Evolutionary conservation across 371 early-diverging fungal genomes (phyloP), one percentile per base, ranked within the genome.

Genomic region (Circinella minor): DNA sequence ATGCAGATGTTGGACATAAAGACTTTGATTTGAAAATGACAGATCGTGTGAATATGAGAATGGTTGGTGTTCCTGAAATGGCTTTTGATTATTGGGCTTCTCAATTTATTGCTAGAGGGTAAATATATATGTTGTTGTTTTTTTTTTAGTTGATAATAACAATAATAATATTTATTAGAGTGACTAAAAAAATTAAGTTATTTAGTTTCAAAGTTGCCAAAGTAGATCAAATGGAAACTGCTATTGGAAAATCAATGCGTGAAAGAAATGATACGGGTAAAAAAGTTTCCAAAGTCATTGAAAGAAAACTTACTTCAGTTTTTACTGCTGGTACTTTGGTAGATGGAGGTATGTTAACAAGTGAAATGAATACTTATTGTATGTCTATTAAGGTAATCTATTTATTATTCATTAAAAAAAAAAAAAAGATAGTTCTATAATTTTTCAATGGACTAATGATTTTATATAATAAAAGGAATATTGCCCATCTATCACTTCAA

Each of bases 1-100:
- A 99, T 80, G 99, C 99, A 1, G 96, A 97, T 65, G 93, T 99
- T 71, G 99, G 97, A n/a, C 94, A 96, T 71, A 94, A 92, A 66
- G 84, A 95, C 66, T 99, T 99, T 81, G 99, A 99, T 77, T 83
- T 99, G 70, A 99, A 97, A 70, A 74, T 99, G 74, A 96, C 97
- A 0, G 99, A 99, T 69, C 89, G 99, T 14, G 97, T 95, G 49
- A 98, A 98, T 81, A 99, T 99, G 99, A 88, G 95, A 49, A 99
- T 99, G 99, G 98, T 95, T 0, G 99, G 99, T 10, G 96, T 99
- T 1, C 99, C 99, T 18, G 99, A 98, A 77, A 85, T 85, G 48
- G 89, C 93, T 4, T 97, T 99, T 74, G 98, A 99, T 60, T 86
- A 90, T 71, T 99, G 99, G 99, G 96, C 97, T 0, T 87, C 94